These are phyloP conservation scores for Gynochthodes officinalis DNA, from an alignment of 257 asterid genomes.

Conservation along the genomic window DNA sequence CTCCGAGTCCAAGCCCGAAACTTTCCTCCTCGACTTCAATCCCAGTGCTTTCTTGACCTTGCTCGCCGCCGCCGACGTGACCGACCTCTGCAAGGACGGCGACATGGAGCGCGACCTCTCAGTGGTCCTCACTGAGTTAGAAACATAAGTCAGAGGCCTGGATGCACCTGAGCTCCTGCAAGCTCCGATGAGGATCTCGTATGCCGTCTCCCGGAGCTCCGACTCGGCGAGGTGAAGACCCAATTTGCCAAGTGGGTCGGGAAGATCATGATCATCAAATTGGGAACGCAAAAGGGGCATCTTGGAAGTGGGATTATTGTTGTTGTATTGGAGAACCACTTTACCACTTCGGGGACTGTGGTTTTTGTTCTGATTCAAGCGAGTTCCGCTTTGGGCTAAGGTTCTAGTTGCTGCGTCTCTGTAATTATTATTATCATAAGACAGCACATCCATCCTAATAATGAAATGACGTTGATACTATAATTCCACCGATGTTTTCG, in stretches of 20 bases:
- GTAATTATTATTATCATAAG: slow-evolving; percentile 13
- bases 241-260: slow-evolving; percentile 65
- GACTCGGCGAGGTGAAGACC: slow-evolving; percentile 48
- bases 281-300: slow-evolving; percentile 5
- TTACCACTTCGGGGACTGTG: background rate
- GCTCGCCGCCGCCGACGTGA: slow-evolving; percentile 46
- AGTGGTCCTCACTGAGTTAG: slow-evolving; percentile 34
- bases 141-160: slow-evolving; percentile 65
- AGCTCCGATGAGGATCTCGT: slow-evolving; percentile 78
- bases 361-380: background rate
- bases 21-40: slow-evolving; percentile 49
- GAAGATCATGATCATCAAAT: slow-evolving; percentile 11
- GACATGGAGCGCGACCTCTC: slow-evolving; percentile 35
- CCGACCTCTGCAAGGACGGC: slow-evolving; percentile 40
- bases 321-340: background rate
- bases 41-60: slow-evolving; percentile 80
- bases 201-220: slow-evolving; percentile 91
- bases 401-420: slow-evolving; percentile 14
- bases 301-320: background rate
- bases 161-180: slow-evolving; percentile 71
- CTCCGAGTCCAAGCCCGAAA: slow-evolving; percentile 24
- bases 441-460: slow-evolving; percentile 17
- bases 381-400: slow-evolving; percentile 12
- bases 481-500: background rate
- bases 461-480: background rate